A percentile compares a stretch with the other conserved stretches of the same genome.
Conservation (phyloP, 2,329 filamentous ascomycete genomes). For the Beauveria sp. region DNA sequence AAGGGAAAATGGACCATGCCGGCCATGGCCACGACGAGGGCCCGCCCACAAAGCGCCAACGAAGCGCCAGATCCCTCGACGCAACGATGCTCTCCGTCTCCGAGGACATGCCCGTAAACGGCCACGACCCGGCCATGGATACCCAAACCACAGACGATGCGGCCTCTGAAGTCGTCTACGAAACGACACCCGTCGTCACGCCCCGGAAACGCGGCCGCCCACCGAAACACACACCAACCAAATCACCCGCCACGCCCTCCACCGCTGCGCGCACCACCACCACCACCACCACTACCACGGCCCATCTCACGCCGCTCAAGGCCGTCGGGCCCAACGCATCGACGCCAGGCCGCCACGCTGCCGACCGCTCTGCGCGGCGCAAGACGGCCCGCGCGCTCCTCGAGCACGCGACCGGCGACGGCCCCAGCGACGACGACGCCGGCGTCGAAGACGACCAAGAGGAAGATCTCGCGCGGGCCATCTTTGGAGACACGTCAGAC, state of each 20-base stretch:
- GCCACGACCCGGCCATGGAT: neutral
- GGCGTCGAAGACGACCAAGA: slow-evolving; percentile 58
- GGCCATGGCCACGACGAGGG: slow-evolving; percentile 8
- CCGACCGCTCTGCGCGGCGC: slow-evolving; percentile 76
- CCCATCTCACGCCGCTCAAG: slow-evolving; percentile 33
- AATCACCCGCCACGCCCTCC: slow-evolving; percentile 25
- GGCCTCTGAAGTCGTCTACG: neutral
- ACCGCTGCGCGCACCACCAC: slow-evolving; percentile 18
- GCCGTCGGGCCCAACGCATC: slow-evolving; percentile 25
- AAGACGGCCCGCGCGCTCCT: slow-evolving; percentile 77
- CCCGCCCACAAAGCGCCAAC: slow-evolving; percentile 7
- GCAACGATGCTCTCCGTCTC: neutral
- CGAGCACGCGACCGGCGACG: slow-evolving; percentile 58
- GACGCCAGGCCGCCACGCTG: slow-evolving; percentile 61
- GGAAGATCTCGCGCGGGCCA: slow-evolving; percentile 53
- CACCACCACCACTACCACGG: slow-evolving; percentile 20
- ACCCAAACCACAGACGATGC: neutral
- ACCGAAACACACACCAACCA: slow-evolving; percentile 18
- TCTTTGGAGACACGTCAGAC: slow-evolving; percentile 46
- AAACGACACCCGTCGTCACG: slow-evolving; percentile 23
- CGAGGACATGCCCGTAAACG: neutral
- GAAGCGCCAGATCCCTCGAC: slow-evolving; percentile 3
- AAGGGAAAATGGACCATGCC: neutral
- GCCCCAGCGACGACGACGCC: slow-evolving; percentile 64
- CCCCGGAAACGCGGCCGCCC: slow-evolving; percentile 27